Evolutionary conservation across 2,329 filamentous ascomycete species (phyloP).

Genomic region (Arthrobotrys sphaeroides): DNA sequence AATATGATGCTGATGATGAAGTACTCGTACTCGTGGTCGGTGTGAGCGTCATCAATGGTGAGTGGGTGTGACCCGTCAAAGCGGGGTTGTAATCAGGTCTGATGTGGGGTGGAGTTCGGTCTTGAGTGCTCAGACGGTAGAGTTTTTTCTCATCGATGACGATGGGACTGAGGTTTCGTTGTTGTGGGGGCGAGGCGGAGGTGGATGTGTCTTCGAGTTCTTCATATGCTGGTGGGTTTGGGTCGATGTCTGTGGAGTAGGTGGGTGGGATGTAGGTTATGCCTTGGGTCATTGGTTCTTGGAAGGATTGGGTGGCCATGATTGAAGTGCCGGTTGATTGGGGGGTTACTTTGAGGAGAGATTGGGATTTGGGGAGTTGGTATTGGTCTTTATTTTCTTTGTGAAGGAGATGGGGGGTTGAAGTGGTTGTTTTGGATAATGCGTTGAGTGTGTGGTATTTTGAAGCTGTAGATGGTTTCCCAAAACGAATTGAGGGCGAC

Average conservation of each 20-base stretch:
- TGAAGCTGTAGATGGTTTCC: no score
- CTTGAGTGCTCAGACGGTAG: constrained; percentile 23
- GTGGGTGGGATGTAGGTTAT: constrained; percentile 27
- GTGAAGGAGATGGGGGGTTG: no score
- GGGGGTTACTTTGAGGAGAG: constrained; percentile 3
- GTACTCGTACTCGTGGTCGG: not conserved
- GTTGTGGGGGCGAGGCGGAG: no score
- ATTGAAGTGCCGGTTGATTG: not conserved
- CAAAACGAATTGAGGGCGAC: no score
- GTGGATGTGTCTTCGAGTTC: no score
- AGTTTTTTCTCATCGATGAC: constrained; percentile 30
- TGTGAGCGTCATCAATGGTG: not conserved
- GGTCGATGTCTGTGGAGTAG: constrained; percentile 18
- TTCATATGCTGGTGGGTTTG: constrained; percentile 47
- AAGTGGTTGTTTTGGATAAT: no score
- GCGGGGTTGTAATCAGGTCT: not conserved
- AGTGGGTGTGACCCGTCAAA: not conserved
- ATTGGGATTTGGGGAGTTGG: constrained; percentile 8
- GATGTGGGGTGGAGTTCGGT: constrained; percentile 24
- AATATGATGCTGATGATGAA: not conserved
- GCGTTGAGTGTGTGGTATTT: no score
- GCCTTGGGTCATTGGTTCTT: constrained; percentile 43
- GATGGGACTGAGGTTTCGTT: not conserved
- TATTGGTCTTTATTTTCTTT: no score
- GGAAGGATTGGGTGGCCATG: not conserved